phyloP scores from a whole-genome alignment of 306 rosid species.

The Sicyos edulis region DNA sequence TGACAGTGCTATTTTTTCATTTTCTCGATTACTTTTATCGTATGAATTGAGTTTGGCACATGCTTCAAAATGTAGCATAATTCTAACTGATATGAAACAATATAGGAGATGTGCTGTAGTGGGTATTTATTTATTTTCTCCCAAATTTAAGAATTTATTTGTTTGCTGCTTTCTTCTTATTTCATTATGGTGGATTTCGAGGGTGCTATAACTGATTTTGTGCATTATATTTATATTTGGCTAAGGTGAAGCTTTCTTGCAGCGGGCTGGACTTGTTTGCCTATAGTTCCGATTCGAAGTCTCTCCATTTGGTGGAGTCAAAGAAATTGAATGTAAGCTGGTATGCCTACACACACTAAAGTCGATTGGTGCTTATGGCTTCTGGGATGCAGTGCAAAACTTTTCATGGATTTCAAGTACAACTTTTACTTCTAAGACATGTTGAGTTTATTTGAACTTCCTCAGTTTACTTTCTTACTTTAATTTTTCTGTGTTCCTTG shows the following conservation, averaged over 20 bases:
- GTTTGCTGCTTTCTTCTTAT: background rate
- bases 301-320: conserved; percentile 73
- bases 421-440: conserved; percentile 16
- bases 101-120: no score
- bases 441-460: conserved; percentile 8
- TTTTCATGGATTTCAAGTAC: conserved; percentile 93
- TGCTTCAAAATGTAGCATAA: background rate
- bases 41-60: background rate
- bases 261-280: conserved; percentile 92
- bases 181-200: background rate
- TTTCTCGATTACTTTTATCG: background rate
- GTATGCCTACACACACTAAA: conserved; percentile 91
- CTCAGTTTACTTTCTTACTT: no score
- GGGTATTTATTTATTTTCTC: no score
- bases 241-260: conserved; percentile 31
- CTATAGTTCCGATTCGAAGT: conserved; percentile 56
- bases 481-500: conserved; percentile 14
- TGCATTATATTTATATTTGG: conserved; percentile 16
- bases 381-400: conserved; percentile 97
- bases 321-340: conserved; percentile 81
- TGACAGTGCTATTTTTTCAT: background rate
- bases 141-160: no score
- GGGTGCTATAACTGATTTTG: background rate
- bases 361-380: conserved; percentile 96
- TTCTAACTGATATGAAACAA: background rate